Evolutionary conservation across 805 yeast species (phyloP).

Genomic region (Teunomyces tritomae): DNA sequence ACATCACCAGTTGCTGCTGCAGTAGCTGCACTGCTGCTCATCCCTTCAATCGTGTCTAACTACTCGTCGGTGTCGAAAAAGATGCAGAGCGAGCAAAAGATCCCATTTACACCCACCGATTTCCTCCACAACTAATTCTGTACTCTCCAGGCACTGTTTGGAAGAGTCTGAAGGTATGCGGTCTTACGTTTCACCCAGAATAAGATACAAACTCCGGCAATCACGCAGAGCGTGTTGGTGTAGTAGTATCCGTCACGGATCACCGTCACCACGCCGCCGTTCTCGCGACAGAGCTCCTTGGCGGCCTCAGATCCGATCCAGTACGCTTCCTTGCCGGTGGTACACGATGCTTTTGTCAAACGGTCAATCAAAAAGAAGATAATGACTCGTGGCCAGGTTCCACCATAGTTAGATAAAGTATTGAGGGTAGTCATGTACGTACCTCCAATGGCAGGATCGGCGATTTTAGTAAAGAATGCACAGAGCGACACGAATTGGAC

Average conservation of each 20-base stretch:
- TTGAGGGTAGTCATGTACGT: conserved; percentile 96
- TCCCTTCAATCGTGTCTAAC: conserved; percentile 40
- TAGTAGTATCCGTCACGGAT: conserved; percentile 80
- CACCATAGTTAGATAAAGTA: conserved; percentile 90
- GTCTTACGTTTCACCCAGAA: conserved; percentile 67
- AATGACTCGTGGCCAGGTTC: conserved; percentile 94
- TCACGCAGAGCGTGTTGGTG: conserved; percentile 71
- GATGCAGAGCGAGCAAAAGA: conserved; percentile 31
- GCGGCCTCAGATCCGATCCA: conserved; percentile 28
- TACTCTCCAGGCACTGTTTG: conserved; percentile 76
- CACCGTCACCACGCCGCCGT: conserved; percentile 55
- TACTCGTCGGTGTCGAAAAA: conserved; percentile 36
- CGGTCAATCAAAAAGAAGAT: conserved; percentile 77
- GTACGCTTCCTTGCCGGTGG: conserved; percentile 15
- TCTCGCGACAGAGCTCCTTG: conserved; percentile 49
- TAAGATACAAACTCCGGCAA: conserved; percentile 62
- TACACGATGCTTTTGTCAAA: conserved; percentile 67
- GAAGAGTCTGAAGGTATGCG: conserved; percentile 64
- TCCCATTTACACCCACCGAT: conserved; percentile 43
- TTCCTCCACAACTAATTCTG: conserved; percentile 28
- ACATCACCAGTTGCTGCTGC: conserved; percentile 13
- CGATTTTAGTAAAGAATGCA: conserved; percentile 92
- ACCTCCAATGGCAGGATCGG: conserved; percentile 95
- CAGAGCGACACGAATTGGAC: conserved; percentile 92
- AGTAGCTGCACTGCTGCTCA: conserved; percentile 15